Conservation (phyloP, 108 stramenopile genomes). For the Nitzschia sp. region DNA sequence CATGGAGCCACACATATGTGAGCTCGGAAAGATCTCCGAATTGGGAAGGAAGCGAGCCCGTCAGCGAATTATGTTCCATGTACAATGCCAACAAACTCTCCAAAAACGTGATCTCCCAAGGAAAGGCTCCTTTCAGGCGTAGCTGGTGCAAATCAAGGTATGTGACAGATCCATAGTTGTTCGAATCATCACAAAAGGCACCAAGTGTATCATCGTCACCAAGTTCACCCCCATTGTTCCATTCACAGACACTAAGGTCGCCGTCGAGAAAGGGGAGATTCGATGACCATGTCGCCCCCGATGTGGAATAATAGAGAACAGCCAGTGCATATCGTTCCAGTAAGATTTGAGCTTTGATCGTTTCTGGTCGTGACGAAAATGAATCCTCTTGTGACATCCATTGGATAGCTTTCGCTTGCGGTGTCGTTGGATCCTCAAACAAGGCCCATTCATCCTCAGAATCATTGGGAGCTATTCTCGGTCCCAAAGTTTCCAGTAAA, state of each 20-base stretch:
- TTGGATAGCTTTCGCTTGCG: background rate
- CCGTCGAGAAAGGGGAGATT: too few species aligned
- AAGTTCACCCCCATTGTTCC: background rate
- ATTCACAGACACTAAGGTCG: background rate
- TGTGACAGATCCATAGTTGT: too few species aligned
- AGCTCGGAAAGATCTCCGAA: constrained; percentile 38
- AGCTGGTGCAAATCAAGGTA: background rate
- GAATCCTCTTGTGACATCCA: background rate
- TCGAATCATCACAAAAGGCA: background rate
- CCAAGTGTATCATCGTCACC: background rate
- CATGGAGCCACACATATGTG: background rate
- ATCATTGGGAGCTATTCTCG: background rate
- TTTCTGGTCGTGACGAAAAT: background rate
- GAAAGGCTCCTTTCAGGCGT: constrained; percentile 23
- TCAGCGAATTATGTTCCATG: constrained; percentile 34
- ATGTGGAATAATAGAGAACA: constrained; percentile 7
- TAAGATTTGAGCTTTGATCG: background rate
- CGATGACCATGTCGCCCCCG: background rate
- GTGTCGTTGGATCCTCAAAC: constrained; percentile 1
- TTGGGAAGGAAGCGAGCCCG: constrained; percentile 38
- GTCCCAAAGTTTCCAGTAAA: background rate
- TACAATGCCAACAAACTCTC: constrained; percentile 15
- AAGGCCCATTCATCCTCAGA: background rate
- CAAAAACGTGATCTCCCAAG: constrained; percentile 20
- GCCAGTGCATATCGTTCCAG: constrained; percentile 12